Conservation (phyloP, 768 basidiomycete species). For the Amanita inopinata region DNA sequence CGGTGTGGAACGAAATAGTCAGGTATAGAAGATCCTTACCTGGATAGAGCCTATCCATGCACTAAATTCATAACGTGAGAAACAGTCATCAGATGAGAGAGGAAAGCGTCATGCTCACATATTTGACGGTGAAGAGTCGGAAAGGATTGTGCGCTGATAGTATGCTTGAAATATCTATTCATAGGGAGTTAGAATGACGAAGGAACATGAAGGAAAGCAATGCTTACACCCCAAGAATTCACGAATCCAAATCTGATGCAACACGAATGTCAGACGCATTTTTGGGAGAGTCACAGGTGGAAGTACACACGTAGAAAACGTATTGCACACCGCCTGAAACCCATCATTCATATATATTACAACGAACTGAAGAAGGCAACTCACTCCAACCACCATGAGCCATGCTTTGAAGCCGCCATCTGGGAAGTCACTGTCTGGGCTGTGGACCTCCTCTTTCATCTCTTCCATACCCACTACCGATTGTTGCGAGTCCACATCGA, state of each 20-base stretch:
- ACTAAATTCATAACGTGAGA: slow-evolving; percentile 29
- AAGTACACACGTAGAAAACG: slow-evolving; percentile 34
- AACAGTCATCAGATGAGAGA: background rate
- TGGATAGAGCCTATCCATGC: slow-evolving; percentile 77
- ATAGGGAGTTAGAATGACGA: background rate
- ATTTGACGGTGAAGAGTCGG: slow-evolving; percentile 40
- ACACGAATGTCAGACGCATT: slow-evolving; percentile 2
- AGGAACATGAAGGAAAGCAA: slow-evolving; percentile 1
- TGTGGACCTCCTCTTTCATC: no score
- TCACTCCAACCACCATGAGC: slow-evolving; percentile 35
- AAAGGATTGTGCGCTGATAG: slow-evolving; percentile 47
- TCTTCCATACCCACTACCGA: no score
- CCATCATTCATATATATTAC: background rate
- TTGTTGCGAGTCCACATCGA: no score
- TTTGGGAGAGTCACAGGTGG: background rate
- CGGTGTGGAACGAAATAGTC: no score
- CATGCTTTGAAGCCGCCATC: slow-evolving; percentile 37
- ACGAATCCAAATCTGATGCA: slow-evolving; percentile 59
- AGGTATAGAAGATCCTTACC: no score
- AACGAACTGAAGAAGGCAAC: slow-evolving; percentile 10
- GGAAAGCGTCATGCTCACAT: slow-evolving; percentile 37
- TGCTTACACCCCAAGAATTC: slow-evolving; percentile 67
- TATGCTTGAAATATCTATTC: slow-evolving; percentile 63
- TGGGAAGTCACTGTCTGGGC: slow-evolving; percentile 23
- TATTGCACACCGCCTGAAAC: slow-evolving; percentile 33